Evolutionary conservation across 352 stramenopile species (phyloP).

Genomic region (Phytophthora hibernalis): DNA sequence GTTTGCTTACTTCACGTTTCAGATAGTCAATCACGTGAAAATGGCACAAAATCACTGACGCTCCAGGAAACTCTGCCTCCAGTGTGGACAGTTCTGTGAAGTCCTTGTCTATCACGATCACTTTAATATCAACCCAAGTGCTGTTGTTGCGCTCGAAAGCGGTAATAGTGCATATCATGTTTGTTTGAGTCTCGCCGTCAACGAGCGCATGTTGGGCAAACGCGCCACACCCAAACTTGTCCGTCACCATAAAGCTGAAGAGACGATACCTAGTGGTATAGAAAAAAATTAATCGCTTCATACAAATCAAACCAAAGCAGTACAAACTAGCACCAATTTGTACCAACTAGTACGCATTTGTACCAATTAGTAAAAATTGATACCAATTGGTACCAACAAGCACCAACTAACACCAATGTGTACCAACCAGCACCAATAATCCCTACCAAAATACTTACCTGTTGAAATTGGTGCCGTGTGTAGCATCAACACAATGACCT

Average conservation of each 20-base stretch:
- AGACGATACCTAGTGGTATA: conserved; percentile 14
- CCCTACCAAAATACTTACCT: too few relatives aligned
- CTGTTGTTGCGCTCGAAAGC: conserved; percentile 19
- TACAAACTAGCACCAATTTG: not conserved
- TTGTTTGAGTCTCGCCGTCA: conserved; percentile 8
- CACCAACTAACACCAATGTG: too few relatives aligned
- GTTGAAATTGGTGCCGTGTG: conserved; percentile 17
- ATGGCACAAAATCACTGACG: conserved; percentile 9
- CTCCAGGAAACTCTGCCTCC: not conserved
- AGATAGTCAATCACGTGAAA: conserved; percentile 25
- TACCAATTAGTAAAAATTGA: conserved; percentile 22
- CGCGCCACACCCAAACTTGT: too few relatives aligned
- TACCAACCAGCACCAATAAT: too few relatives aligned
- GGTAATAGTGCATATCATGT: conserved; percentile 4
- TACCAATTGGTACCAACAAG: too few relatives aligned
- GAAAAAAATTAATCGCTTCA: too few relatives aligned
- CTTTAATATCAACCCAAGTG: not conserved
- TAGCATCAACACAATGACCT: conserved; percentile 20
- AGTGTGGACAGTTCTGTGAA: conserved; percentile 5
- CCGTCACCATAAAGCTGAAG: conserved; percentile 18
- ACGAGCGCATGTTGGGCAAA: conserved; percentile 18
- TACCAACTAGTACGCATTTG: not conserved
- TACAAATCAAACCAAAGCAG: too few relatives aligned
- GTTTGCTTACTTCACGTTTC: conserved; percentile 4
- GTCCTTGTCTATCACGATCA: conserved; percentile 14